These are phyloP conservation scores for Pezicula neosporulosa DNA, from an alignment of 2,329 filamentous ascomycete species.

Conservation along the genomic window DNA sequence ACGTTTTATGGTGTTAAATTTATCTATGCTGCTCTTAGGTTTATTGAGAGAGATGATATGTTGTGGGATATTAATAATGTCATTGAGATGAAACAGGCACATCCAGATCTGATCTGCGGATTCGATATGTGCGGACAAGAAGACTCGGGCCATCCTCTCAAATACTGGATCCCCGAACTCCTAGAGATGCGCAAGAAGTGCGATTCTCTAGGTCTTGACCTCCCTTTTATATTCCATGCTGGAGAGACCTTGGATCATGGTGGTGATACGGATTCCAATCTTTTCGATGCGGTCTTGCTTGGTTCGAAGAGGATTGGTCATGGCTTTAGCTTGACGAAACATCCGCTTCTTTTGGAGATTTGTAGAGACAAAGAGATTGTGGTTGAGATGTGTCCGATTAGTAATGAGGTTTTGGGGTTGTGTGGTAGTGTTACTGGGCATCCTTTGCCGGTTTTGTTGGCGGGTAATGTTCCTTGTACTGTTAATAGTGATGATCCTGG, in stretches of 20 bases:
- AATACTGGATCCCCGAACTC: slow-evolving; percentile 75
- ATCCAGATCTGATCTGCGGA: slow-evolving; percentile 76
- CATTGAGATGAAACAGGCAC: slow-evolving; percentile 28
- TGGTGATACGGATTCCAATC: slow-evolving; percentile 70
- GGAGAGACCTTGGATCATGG: slow-evolving; percentile 84
- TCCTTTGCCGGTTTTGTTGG: slow-evolving; percentile 77
- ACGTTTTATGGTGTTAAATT: no score
- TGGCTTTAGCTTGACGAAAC: slow-evolving; percentile 84
- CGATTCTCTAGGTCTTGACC: slow-evolving; percentile 69
- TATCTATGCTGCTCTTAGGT: no score
- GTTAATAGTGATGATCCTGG: slow-evolving; percentile 85
- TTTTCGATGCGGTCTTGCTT: slow-evolving; percentile 85
- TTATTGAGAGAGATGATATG: no score
- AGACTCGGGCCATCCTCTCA: slow-evolving; percentile 71
- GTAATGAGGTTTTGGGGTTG: slow-evolving; percentile 83
- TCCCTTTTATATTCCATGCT: slow-evolving; percentile 96
- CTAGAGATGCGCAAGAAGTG: slow-evolving; percentile 94
- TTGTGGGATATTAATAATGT: no score
- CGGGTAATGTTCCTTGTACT: slow-evolving; percentile 78
- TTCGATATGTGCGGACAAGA: slow-evolving; percentile 92
- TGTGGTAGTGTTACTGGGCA: slow-evolving; percentile 74
- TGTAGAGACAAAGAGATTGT: slow-evolving; percentile 86
- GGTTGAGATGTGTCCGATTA: slow-evolving; percentile 86
- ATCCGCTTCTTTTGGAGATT: slow-evolving; percentile 84
- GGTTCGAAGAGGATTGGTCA: slow-evolving; percentile 88